Evolutionary conservation across 306 rosid species (phyloP).

Genomic region (Biancaea sappan): DNA sequence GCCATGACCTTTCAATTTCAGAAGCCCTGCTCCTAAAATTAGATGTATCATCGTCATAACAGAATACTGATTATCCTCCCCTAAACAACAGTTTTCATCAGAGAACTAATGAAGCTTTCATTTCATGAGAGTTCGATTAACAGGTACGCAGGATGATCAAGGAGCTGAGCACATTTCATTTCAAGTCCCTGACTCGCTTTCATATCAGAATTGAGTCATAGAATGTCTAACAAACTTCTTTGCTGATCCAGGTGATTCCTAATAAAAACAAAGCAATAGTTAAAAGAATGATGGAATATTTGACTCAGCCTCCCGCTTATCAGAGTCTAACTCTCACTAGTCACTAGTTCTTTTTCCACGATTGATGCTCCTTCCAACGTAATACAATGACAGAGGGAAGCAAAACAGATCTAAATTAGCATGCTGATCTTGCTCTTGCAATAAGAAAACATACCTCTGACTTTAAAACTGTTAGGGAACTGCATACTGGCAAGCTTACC

Average conservation of each 20-base stretch:
- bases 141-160: slow-evolving; percentile 83
- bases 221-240: slow-evolving; percentile 48
- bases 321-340: neutral
- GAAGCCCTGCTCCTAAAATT: slow-evolving; percentile 59
- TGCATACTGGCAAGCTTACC: slow-evolving; percentile 45
- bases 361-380: neutral
- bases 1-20: slow-evolving; percentile 51
- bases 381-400: neutral
- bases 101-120: slow-evolving; percentile 65
- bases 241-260: slow-evolving; percentile 51
- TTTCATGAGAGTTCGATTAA: slow-evolving; percentile 54
- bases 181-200: slow-evolving; percentile 77
- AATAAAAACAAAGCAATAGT: slow-evolving; percentile 37
- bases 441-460: slow-evolving; percentile 11
- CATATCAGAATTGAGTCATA: slow-evolving; percentile 54
- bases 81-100: slow-evolving; percentile 65
- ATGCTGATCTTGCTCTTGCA: slow-evolving; percentile 6
- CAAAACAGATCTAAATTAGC: neutral
- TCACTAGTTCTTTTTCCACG: neutral
- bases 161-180: slow-evolving; percentile 79
- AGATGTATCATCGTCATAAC: slow-evolving; percentile 35
- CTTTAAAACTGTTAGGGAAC: slow-evolving; percentile 1
- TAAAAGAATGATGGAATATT: too few relatives aligned
- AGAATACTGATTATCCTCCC: slow-evolving; percentile 33
- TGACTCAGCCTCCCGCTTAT: neutral